These are phyloP conservation scores for Neoboletus magnificus DNA, from an alignment of 768 basidiomycete genomes.

Conservation along the genomic window DNA sequence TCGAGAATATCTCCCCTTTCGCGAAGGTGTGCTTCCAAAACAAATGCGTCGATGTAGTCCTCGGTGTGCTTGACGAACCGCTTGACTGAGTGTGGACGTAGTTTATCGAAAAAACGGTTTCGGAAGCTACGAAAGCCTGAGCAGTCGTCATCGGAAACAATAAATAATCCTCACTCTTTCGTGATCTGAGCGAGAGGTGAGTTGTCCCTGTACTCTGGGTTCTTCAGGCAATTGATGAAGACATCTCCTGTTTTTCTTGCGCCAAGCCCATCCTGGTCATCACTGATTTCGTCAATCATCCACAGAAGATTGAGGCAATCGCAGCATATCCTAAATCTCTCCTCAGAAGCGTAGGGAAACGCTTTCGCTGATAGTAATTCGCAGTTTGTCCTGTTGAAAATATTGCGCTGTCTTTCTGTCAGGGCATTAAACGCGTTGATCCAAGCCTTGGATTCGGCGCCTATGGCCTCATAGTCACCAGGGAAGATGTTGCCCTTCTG, in stretches of 20 bases:
- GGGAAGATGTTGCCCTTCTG: slow-evolving; percentile 51
- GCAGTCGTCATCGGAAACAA: not conserved
- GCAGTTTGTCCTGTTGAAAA: slow-evolving; percentile 55
- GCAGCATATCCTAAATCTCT: slow-evolving; percentile 57
- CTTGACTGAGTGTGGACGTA: slow-evolving; percentile 38
- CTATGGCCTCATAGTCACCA: slow-evolving; percentile 48
- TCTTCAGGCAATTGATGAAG: slow-evolving; percentile 50
- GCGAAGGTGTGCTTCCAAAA: slow-evolving; percentile 59
- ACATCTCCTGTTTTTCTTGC: slow-evolving; percentile 51
- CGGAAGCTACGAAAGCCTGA: slow-evolving; percentile 44
- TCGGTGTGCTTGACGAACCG: slow-evolving; percentile 53
- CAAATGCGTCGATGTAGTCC: slow-evolving; percentile 56
- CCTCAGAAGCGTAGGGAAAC: slow-evolving; percentile 57
- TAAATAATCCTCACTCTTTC: slow-evolving; percentile 45
- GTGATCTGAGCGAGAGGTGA: slow-evolving; percentile 59
- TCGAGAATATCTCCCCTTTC: slow-evolving; percentile 53
- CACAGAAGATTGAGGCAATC: slow-evolving; percentile 63
- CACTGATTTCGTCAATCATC: slow-evolving; percentile 66
- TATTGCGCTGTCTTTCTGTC: slow-evolving; percentile 53
- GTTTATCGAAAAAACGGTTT: slow-evolving; percentile 40
- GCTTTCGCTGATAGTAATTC: slow-evolving; percentile 60
- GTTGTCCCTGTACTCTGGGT: slow-evolving; percentile 51
- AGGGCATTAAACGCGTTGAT: slow-evolving; percentile 58
- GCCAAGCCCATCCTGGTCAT: slow-evolving; percentile 57
- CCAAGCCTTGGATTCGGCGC: slow-evolving; percentile 59